These are phyloP conservation scores for Tricholoma furcatifolium DNA, from an alignment of 768 basidiomycete species.

Conservation along the genomic window DNA sequence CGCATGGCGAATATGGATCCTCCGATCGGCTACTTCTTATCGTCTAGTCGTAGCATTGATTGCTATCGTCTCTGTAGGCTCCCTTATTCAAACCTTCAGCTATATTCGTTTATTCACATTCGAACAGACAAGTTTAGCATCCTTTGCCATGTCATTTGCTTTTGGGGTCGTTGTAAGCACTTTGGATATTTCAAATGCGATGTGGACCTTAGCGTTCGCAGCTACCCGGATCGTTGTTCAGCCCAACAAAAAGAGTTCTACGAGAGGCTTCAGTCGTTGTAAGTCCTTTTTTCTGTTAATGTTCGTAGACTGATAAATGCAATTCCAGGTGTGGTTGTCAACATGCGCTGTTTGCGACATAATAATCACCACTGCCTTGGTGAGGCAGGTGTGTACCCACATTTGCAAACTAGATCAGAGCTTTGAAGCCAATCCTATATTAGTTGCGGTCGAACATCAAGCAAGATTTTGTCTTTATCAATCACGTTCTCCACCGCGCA, in stretches of 20 bases:
- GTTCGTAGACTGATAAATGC: background rate
- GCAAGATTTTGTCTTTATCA: background rate
- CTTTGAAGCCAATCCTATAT: background rate
- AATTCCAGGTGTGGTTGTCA: background rate
- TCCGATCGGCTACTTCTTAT: background rate
- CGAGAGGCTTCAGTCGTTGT: background rate
- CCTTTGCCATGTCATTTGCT: background rate
- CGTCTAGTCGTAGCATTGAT: background rate
- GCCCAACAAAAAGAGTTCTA: background rate
- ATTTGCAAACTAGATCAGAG: background rate
- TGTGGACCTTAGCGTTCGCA: background rate
- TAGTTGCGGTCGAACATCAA: background rate
- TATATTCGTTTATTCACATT: background rate
- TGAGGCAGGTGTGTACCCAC: background rate
- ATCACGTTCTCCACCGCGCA: background rate
- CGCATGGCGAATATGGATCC: slow-evolving; percentile 1
- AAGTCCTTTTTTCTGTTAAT: background rate
- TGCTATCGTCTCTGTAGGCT: background rate
- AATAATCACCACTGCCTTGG: background rate
- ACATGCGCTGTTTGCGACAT: background rate
- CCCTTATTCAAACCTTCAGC: background rate
- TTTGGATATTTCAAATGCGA: background rate
- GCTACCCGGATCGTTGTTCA: background rate
- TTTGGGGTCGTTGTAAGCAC: background rate
- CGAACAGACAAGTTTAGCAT: background rate